Evolutionary conservation across 1,284 basidiomycete genomes (phyloP), one percentile per base, ranked within the genome.

Genomic region (Cystobasidium slooffiae): DNA sequence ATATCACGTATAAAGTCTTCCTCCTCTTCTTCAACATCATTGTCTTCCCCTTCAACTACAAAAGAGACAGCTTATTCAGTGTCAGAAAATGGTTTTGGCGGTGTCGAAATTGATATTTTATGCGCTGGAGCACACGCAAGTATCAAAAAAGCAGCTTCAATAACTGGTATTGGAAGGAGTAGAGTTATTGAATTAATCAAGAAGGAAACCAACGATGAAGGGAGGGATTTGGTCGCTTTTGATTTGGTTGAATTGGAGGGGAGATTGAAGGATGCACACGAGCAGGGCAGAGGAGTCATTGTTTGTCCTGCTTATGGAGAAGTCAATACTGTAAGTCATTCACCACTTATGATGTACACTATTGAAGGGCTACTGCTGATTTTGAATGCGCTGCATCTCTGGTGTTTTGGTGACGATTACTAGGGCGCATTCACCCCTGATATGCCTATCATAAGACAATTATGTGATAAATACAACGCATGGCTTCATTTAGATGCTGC

Each of bases 401-500:
- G 52, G 39, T 22, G 12, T 49, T 7, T 61, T 20, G 16, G 39
- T 44, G 47, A 24, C 14, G 12, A 14, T 61, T 31, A 31, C 16
- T 59, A 82, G 73, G 84, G 84, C 22, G 84, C 81, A 1, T 83
- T 84, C 66, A 75, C 75, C 0, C 59, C 55, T 24, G 62, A 72
- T 22, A 65, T 75, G 69, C 67, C 49, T 31, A 22, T 43, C n/a
- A 66, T 75, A 9, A 49, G 74, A 14, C 9, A 64, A 3, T 76
- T 86, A 39, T 85, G 84, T 70, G 81, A 82, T 65, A 49, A 74
- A 39, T 84, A 84, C 74, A 79, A 77, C 6, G 84, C 84, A 0
- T 86, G 86, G 85, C 77, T 87, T 3, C 86, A 86, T 76, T 80
- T 86, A 44, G 86, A 86, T 77, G 85, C 83, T 5, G 86, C 86